Percentiles rank a stretch among this genome's conserved stretches.
These are phyloP conservation scores for Papiliotrema fonsecae DNA, from an alignment of 1,284 basidiomycete species.

Conservation along the genomic window DNA sequence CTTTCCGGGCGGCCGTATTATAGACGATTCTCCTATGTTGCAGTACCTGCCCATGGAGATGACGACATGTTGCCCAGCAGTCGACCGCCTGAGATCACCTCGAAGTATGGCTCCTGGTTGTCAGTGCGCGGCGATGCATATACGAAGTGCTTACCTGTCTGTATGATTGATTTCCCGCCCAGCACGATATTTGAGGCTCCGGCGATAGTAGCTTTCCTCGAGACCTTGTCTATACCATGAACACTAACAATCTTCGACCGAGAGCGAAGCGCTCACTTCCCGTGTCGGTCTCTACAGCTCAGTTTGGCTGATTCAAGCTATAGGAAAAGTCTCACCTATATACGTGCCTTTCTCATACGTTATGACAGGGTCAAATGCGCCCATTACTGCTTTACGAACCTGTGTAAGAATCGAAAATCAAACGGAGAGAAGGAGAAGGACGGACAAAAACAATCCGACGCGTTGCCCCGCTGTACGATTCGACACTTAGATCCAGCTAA, in stretches of 20 bases:
- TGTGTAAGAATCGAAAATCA: not conserved
- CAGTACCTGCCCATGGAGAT: conserved; percentile 91
- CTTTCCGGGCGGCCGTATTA: conserved; percentile 62
- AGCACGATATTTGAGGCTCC: conserved; percentile 96
- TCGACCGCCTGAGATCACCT: conserved; percentile 55
- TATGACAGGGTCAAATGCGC: conserved; percentile 42
- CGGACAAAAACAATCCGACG: not conserved
- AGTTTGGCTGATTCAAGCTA: not conserved
- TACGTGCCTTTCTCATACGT: conserved; percentile 43
- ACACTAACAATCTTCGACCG: not conserved
- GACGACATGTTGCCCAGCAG: conserved; percentile 83
- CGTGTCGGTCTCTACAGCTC: conserved; percentile 40
- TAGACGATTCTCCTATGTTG: conserved; percentile 77
- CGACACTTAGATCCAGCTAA: too few relatives aligned
- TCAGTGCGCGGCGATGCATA: not conserved
- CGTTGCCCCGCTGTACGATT: not conserved
- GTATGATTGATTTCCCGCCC: conserved; percentile 94
- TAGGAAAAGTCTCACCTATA: conserved; percentile 28
- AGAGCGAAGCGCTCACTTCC: conserved; percentile 28
- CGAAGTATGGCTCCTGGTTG: conserved; percentile 28
- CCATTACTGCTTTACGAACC: conserved; percentile 22
- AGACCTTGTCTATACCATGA: conserved; percentile 81
- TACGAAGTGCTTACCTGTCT: conserved; percentile 54
- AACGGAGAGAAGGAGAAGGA: not conserved
- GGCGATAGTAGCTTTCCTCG: conserved; percentile 83